These are phyloP conservation scores for Millerozyma acaciae DNA, from an alignment of 805 yeast genomes.

Conservation along the genomic window DNA sequence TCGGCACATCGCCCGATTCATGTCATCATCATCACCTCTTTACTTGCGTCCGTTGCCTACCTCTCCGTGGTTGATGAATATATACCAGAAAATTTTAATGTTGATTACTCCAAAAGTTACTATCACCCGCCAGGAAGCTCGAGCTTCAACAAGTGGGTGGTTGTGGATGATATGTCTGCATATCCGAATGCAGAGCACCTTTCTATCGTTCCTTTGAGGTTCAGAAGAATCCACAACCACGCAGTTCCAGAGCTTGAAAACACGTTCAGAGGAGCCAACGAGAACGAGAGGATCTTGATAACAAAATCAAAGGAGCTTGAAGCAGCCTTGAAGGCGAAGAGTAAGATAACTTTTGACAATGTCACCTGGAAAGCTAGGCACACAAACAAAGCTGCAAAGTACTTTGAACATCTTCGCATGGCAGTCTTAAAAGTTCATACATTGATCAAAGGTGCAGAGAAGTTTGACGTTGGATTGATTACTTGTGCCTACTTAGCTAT, in stretches of 20 bases:
- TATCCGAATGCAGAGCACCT: slow-evolving; percentile 44
- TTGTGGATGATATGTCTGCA: slow-evolving; percentile 38
- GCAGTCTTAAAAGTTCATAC: slow-evolving; percentile 38
- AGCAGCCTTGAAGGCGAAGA: slow-evolving; percentile 19
- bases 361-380: slow-evolving; percentile 60
- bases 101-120: slow-evolving; percentile 17
- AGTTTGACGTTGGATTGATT: slow-evolving; percentile 77
- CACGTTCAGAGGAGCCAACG: slow-evolving; percentile 36
- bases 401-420: slow-evolving; percentile 48
- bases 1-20: slow-evolving; percentile 87
- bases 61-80: slow-evolving; percentile 70
- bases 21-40: slow-evolving; percentile 64
- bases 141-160: slow-evolving; percentile 44
- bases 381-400: slow-evolving; percentile 51
- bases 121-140: slow-evolving; percentile 35
- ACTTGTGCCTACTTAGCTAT: slow-evolving; percentile 80
- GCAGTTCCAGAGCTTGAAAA: slow-evolving; percentile 40
- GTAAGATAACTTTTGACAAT: slow-evolving; percentile 35
- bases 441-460: slow-evolving; percentile 68
- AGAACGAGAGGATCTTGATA: slow-evolving; percentile 42
- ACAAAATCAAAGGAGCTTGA: slow-evolving; percentile 27
- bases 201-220: slow-evolving; percentile 54
- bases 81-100: slow-evolving; percentile 41
- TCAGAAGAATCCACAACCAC: slow-evolving; percentile 42
- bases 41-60: slow-evolving; percentile 78